phyloP scores from a whole-genome alignment of 1,284 basidiomycete species.

The Neonothopanus nambi region DNA sequence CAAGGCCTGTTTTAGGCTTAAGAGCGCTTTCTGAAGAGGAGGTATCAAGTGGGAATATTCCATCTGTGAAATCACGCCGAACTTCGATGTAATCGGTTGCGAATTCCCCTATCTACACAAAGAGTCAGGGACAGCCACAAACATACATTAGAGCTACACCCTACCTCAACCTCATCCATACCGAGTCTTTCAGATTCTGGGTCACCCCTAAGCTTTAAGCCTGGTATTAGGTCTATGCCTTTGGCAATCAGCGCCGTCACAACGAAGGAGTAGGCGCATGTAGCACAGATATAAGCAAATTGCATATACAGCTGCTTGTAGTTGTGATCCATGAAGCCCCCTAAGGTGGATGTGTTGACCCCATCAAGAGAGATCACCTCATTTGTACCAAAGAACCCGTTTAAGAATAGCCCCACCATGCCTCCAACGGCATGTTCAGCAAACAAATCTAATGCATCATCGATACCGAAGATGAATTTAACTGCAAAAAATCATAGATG shows the following conservation, averaged over 20 bases:
- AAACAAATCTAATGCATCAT: constrained; percentile 86
- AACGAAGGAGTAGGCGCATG: constrained; percentile 65
- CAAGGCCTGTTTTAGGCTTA: constrained; percentile 14
- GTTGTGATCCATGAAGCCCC: constrained; percentile 42
- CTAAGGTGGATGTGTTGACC: constrained; percentile 50
- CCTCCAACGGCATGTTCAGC: constrained; percentile 88
- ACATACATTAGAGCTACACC: constrained; percentile 22
- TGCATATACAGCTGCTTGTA: constrained; percentile 74
- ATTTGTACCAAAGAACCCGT: constrained; percentile 76
- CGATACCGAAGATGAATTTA: constrained; percentile 67
- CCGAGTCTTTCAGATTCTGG: constrained; percentile 83
- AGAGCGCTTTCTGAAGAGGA: constrained; percentile 7
- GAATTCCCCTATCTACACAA: constrained; percentile 69
- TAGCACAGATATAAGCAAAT: constrained; percentile 78
- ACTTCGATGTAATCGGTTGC: constrained; percentile 78
- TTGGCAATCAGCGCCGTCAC: constrained; percentile 71
- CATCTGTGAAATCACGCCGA: constrained; percentile 67
- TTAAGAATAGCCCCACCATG: constrained; percentile 79
- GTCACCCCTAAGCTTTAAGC: constrained; percentile 70
- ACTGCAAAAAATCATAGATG: constrained; percentile 40
- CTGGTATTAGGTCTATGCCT: constrained; percentile 75
- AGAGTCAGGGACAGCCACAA: background rate
- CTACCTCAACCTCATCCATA: constrained; percentile 85
- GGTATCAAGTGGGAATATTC: constrained; percentile 35
- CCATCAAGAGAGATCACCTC: constrained; percentile 72